Evolutionary conservation across 2,329 filamentous ascomycete genomes (phyloP), one percentile per base, ranked within the genome.

Genomic region (Xylariaceae sp.): DNA sequence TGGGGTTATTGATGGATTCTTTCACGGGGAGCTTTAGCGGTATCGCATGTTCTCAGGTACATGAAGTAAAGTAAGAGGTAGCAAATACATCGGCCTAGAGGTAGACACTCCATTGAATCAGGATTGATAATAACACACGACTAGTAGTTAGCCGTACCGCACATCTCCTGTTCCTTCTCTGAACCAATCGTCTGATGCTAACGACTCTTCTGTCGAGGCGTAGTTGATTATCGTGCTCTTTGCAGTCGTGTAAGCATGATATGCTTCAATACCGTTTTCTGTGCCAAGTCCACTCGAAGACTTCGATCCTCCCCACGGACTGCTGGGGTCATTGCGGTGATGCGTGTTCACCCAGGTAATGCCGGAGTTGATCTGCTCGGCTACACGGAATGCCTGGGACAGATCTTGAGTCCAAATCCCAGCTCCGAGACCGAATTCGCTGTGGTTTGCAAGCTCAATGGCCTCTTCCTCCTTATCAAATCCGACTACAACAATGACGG

Each of bases 331-430:
- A 59, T 89, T 89, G 33, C 86, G 77, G 64, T 89, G 86, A 67
- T 89, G 86, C 1, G 77, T 89, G 50, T 77, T 76, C 39, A 78
- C 73, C 75, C 78, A 81, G 2, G 76, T 74, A 50, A 78, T 79
- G 55, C 86, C 89, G 1, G 88, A 86, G 57, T 83, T 79, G 58
- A 93, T 77, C 42, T 77, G 77, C 65, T 89, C 87, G 47, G 87
- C 83, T 2, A 91, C 85, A 36, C 88, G 80, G 64, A 90, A 80
- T 51, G 87, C 87, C 43, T 84, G 88, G 67, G 86, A 83, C 65
- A 92, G 75, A 69, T 90, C 85, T 57, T 73, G 80, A 31, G 89
- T 93, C 83, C 90, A 89, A 17, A 93, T 76, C 22, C 84, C 88
- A 19, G 88, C 87, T 48, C 88, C 89, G 28, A 94, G 80, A 56